Conservation (phyloP, 2,329 filamentous ascomycete genomes). For the Penicillium sp. region DNA sequence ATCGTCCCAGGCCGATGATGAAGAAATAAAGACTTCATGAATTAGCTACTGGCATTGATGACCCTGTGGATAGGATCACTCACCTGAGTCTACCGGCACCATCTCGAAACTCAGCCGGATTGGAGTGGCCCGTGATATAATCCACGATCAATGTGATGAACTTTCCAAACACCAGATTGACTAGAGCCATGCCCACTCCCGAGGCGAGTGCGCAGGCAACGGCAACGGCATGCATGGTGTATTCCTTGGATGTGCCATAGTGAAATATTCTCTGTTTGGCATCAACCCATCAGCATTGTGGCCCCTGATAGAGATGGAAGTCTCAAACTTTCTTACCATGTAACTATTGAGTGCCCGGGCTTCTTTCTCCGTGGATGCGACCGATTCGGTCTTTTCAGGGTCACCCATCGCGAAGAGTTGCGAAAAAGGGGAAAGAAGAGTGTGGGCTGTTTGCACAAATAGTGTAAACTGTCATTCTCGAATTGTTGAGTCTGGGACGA, state of each 20-base stretch:
- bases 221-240: constrained; percentile 3
- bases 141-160: constrained; percentile 30
- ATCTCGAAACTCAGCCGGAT: constrained; percentile 11
- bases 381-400: neutral
- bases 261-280: constrained; percentile 9
- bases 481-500: neutral
- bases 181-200: constrained; percentile 32
- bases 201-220: constrained; percentile 23
- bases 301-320: neutral
- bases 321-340: neutral
- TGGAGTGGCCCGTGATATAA: constrained; percentile 13
- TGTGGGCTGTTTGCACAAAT: neutral
- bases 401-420: neutral
- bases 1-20: constrained; percentile 37
- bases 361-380: neutral
- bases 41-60: neutral
- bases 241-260: constrained; percentile 7
- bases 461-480: too few relatives aligned
- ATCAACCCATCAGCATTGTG: neutral
- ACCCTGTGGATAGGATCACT: constrained; percentile 3
- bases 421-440: neutral
- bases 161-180: constrained; percentile 42
- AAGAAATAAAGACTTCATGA: constrained; percentile 36
- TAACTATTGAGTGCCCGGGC: neutral
- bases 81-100: constrained; percentile 18